Evolutionary conservation across 192 early-diverging fungal genomes (phyloP), one percentile per base, ranked within the genome.

Genomic region (Podochytrium sp.): DNA sequence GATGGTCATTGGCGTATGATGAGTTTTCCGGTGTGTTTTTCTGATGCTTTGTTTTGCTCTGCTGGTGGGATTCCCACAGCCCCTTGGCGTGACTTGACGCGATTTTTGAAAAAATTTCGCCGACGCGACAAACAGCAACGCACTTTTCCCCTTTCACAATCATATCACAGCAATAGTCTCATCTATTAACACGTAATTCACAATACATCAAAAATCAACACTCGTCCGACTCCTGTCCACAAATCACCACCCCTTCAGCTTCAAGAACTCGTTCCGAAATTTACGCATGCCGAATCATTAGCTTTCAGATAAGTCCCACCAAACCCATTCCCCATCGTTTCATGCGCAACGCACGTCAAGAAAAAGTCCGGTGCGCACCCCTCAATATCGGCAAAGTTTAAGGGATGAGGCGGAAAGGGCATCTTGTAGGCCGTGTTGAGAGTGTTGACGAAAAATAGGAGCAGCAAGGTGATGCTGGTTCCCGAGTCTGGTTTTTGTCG

Each of bases 391-490:
- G 59, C 39, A 27, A 12, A 23, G 34, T 73, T 73, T 23, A 58
- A 29, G 7, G 32, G 23, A 18, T 49, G 30, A 5, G 30, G 4
- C 32, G 72, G 72, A 35, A 73, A 73, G 10, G 71, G 57, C 7
- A 73, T 43, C 7, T 27, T 32, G n/a, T 25, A 41, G 56, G 25
- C 30, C 16, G 42, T 18, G 42, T 65, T 39, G 1, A 20, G 6
- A 25, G 20, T 33, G 23, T 14, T 40, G 25, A 47, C 16, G 14
- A 76, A 65, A 35, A 73, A 73, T 25, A 77, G 33, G 30, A 79
- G 2, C 14, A 71, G 34, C 7, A 75, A 35, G 29, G 55, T 39
- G 40, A 82, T 64, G 4, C 85, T 86, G 12, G 81, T 76, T 30
- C 90, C 89, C n/a, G 79, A 79, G 75, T n/a, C n/a, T n/a, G n/a